These are phyloP conservation scores for Saccharomyces hybrid DNA, from an alignment of 1,139 yeast genomes.

Conservation along the genomic window DNA sequence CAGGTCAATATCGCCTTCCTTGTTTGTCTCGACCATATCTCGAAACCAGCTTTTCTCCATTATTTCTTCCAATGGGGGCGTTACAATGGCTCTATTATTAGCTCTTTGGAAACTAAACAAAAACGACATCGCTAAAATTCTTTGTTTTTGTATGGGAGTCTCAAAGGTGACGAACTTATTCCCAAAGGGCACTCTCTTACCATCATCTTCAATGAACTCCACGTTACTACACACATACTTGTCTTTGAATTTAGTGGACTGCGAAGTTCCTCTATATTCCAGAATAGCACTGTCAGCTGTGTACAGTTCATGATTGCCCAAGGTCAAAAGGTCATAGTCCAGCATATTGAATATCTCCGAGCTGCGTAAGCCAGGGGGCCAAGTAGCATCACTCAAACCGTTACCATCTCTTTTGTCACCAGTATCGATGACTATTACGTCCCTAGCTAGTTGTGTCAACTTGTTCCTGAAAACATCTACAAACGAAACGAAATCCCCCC, in stretches of 20 bases:
- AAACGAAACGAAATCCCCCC: slow-evolving; percentile 89
- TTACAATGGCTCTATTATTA: slow-evolving; percentile 56
- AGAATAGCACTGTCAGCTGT: slow-evolving; percentile 54
- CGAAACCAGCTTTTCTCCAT: slow-evolving; percentile 53
- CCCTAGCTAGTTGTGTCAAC: slow-evolving; percentile 43
- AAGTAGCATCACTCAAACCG: slow-evolving; percentile 70
- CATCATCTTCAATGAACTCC: slow-evolving; percentile 47
- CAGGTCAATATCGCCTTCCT: slow-evolving; percentile 49
- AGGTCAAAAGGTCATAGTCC: slow-evolving; percentile 70
- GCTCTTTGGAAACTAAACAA: slow-evolving; percentile 65
- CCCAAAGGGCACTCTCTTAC: slow-evolving; percentile 59
- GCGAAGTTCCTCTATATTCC: slow-evolving; percentile 56
- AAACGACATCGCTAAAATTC: slow-evolving; percentile 68
- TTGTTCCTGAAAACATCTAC: slow-evolving; percentile 39
- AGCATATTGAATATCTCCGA: slow-evolving; percentile 55
- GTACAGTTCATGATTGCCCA: slow-evolving; percentile 92
- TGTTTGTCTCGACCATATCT: slow-evolving; percentile 38
- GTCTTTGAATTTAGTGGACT: slow-evolving; percentile 45
- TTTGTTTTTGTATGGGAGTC: slow-evolving; percentile 46
- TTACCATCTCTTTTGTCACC: slow-evolving; percentile 97
- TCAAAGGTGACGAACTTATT: slow-evolving; percentile 53
- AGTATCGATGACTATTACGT: slow-evolving; percentile 69
- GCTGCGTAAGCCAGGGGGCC: slow-evolving; percentile 59
- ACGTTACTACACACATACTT: slow-evolving; percentile 77
- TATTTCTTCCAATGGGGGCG: slow-evolving; percentile 50